Conservation (phyloP, 768 basidiomycete genomes). For the Dictyophora rubrovolvata region DNA sequence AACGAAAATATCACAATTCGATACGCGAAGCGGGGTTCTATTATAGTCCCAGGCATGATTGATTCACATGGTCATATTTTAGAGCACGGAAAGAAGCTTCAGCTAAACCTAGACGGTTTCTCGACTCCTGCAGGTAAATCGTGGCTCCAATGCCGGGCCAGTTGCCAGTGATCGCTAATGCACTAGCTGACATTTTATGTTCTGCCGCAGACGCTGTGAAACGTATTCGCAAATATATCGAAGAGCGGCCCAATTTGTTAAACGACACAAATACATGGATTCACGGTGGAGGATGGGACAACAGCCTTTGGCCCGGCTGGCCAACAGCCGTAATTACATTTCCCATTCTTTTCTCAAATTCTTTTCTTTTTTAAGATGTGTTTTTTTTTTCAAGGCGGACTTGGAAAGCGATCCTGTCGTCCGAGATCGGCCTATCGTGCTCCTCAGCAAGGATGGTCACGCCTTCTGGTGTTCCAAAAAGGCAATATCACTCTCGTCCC, state of each 20-base stretch:
- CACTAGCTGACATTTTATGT: neutral
- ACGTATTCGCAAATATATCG: constrained; percentile 5
- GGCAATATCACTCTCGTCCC: neutral
- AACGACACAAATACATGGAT: constrained; percentile 6
- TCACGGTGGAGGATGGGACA: constrained; percentile 9
- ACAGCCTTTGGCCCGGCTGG: constrained; percentile 6
- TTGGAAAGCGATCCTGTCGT: constrained; percentile 6
- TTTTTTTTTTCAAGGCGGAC: constrained; percentile 1
- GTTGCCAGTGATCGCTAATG: neutral
- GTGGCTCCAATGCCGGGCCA: neutral
- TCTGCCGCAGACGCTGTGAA: constrained; percentile 1
- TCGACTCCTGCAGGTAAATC: constrained; percentile 46
- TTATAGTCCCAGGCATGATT: constrained; percentile 57
- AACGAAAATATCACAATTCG: neutral
- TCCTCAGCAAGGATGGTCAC: constrained; percentile 10
- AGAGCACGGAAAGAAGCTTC: constrained; percentile 59
- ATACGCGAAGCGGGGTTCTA: constrained; percentile 34
- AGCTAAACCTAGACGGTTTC: constrained; percentile 53
- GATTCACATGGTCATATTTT: constrained; percentile 78
- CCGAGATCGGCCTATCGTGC: constrained; percentile 4
- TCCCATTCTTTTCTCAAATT: neutral
- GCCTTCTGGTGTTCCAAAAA: constrained; percentile 8
- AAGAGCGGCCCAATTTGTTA: neutral
- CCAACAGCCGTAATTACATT: constrained; percentile 4
- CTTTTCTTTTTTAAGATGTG: neutral